Evolutionary conservation across 768 basidiomycete species (phyloP).

Genomic region (Lentinus tigrinus): DNA sequence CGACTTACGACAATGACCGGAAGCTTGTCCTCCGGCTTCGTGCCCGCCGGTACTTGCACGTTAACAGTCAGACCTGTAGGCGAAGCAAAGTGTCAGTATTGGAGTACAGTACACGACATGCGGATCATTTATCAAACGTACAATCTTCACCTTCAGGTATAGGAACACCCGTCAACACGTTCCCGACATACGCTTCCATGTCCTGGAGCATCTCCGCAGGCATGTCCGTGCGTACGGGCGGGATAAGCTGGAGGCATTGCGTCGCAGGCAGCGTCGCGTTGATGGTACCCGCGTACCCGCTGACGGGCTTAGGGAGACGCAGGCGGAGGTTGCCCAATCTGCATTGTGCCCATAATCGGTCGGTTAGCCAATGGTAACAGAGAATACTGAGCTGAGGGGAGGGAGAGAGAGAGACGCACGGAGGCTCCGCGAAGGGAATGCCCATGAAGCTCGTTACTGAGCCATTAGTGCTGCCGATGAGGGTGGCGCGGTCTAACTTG

Average conservation of each 20-base stretch:
- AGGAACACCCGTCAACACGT: conserved; percentile 28
- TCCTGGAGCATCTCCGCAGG: conserved; percentile 47
- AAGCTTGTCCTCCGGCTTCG: conserved; percentile 37
- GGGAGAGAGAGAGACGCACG: not conserved
- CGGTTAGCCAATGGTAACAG: no score
- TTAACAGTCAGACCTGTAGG: conserved; percentile 46
- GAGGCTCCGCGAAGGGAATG: conserved; percentile 5
- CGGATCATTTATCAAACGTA: not conserved
- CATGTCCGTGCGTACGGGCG: conserved; percentile 26
- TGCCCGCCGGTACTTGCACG: conserved; percentile 32
- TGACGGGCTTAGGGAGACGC: not conserved
- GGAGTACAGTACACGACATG: not conserved
- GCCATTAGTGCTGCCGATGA: not conserved
- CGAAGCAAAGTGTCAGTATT: not conserved
- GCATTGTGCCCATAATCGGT: no score
- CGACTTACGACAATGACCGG: conserved; percentile 52
- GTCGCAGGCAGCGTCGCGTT: conserved; percentile 16
- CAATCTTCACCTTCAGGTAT: not conserved
- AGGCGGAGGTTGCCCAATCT: conserved; percentile 18
- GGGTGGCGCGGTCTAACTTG: not conserved
- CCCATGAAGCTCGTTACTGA: not conserved
- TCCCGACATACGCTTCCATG: not conserved
- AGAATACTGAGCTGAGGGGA: not conserved
- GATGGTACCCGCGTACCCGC: not conserved
- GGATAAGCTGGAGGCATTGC: conserved; percentile 24